phyloP scores from a whole-genome alignment of 2,329 filamentous ascomycete species.

The Plenodomus biglobosus region DNA sequence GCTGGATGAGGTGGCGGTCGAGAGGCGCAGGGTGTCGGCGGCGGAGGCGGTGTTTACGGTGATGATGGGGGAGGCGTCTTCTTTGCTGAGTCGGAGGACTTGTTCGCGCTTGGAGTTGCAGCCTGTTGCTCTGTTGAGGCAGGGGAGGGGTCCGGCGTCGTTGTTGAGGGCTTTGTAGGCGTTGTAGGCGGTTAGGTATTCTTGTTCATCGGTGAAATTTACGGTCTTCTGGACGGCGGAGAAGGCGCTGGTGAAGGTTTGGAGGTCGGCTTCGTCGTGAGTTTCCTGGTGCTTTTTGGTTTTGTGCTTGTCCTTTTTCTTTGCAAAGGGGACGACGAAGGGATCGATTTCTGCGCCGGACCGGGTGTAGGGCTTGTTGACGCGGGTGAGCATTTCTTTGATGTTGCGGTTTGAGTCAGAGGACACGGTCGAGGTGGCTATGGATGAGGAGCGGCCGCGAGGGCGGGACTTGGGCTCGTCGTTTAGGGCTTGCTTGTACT shows the following conservation, averaged over 20 bases:
- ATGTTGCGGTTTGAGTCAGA: constrained; percentile 23
- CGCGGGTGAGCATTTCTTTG: constrained; percentile 22
- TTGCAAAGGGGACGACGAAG: constrained; percentile 4
- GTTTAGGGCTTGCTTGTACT: constrained; percentile 19
- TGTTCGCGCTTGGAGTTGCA: constrained; percentile 32
- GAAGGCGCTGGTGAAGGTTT: constrained; percentile 21
- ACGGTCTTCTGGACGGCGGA: constrained; percentile 15
- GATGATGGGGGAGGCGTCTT: constrained; percentile 7
- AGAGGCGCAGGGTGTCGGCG: constrained; percentile 2
- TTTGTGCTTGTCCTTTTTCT: constrained; percentile 1
- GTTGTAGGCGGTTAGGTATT: constrained; percentile 17
- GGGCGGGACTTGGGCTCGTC: constrained; percentile 17
- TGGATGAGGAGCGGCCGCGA: constrained; percentile 8
- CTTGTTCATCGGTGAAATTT: constrained; percentile 32
- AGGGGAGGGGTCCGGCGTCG: constrained; percentile 15
- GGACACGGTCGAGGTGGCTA: constrained; percentile 14
- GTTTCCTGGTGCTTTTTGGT: constrained; percentile 12
- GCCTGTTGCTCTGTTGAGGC: constrained; percentile 30
- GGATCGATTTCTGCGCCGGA: constrained; percentile 17
- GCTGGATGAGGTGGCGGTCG: constrained; percentile 4
- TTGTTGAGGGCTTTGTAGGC: constrained; percentile 12
- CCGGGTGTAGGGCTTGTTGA: constrained; percentile 22
- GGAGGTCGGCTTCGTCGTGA: constrained; percentile 18
- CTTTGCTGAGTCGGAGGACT: constrained; percentile 16
- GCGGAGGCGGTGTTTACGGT: constrained; percentile 4